A percentile compares a stretch with the other conserved stretches of the same genome.
Conservation (phyloP, 2,329 filamentous ascomycete genomes). For the Pseudocercospora macadamiae region DNA sequence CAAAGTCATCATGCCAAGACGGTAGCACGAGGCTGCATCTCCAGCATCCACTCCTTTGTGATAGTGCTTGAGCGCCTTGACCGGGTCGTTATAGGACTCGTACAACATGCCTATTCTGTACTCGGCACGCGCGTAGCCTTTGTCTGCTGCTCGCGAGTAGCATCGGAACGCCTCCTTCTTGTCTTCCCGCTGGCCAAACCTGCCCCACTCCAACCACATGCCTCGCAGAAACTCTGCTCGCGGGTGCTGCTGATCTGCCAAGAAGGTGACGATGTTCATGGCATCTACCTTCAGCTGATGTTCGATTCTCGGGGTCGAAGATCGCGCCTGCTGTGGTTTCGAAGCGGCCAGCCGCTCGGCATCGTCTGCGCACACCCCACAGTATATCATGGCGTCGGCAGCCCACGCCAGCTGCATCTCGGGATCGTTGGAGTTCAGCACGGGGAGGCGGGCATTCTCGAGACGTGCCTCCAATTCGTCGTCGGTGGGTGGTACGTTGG, state of each 20-base stretch:
- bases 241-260: conserved; percentile 89
- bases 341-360: conserved; percentile 66
- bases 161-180: conserved; percentile 91
- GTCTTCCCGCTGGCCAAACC: conserved; percentile 86
- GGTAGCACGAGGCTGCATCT: conserved; percentile 85
- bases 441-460: conserved; percentile 78
- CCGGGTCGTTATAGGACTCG: conserved; percentile 89
- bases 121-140: conserved; percentile 84
- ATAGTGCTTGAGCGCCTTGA: conserved; percentile 91
- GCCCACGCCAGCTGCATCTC: conserved; percentile 98
- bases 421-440: conserved; percentile 90
- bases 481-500: conserved; percentile 90
- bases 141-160: conserved; percentile 82
- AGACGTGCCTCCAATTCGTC: conserved; percentile 91
- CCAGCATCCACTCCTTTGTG: conserved; percentile 74
- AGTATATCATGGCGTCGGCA: conserved; percentile 85
- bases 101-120: conserved; percentile 99
- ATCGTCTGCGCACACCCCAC: conserved; percentile 80
- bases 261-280: conserved; percentile 85
- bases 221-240: conserved; percentile 92
- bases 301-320: conserved; percentile 81
- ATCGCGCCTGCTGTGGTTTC: conserved; percentile 52
- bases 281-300: conserved; percentile 87
- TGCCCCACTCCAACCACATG: conserved; percentile 98
- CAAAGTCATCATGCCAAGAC: conserved; percentile 96